Evolutionary conservation across 768 basidiomycete species (phyloP).

Genomic region (Tylopilus sp.): DNA sequence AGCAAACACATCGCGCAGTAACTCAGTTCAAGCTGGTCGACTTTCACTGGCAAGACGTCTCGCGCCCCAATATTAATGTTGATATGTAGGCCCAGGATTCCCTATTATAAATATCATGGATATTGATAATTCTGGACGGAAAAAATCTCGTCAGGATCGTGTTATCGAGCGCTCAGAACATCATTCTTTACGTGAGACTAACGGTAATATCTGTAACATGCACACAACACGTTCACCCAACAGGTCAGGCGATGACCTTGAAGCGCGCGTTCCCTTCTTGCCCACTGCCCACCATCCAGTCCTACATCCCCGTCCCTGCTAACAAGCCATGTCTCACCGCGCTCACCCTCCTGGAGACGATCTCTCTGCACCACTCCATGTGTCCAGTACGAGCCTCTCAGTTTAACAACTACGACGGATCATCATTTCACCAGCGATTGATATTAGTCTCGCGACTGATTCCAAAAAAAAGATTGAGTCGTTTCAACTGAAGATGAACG

Average conservation of each 20-base stretch:
- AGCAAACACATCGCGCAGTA: no score
- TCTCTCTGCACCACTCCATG: background rate
- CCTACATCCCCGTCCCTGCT: no score
- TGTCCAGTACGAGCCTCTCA: conserved; percentile 4
- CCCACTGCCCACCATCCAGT: background rate
- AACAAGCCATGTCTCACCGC: conserved; percentile 2
- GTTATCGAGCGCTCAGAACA: background rate
- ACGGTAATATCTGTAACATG: background rate
- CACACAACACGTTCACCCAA: background rate
- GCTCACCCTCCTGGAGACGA: background rate
- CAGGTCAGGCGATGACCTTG: background rate
- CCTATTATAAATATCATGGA: no score
- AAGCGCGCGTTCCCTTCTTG: background rate
- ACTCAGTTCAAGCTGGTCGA: no score
- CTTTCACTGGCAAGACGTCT: no score
- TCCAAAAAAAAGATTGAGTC: conserved; percentile 8
- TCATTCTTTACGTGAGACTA: background rate
- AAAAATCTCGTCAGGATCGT: no score
- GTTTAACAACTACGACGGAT: background rate
- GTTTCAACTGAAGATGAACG: conserved; percentile 1
- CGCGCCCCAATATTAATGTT: no score
- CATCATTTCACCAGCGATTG: background rate
- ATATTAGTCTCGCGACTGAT: conserved; percentile 4
- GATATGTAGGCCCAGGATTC: no score
- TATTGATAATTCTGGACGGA: no score